Evolutionary conservation across 2,329 filamentous ascomycete genomes (phyloP).

Genomic region (Apiospora hydei): DNA sequence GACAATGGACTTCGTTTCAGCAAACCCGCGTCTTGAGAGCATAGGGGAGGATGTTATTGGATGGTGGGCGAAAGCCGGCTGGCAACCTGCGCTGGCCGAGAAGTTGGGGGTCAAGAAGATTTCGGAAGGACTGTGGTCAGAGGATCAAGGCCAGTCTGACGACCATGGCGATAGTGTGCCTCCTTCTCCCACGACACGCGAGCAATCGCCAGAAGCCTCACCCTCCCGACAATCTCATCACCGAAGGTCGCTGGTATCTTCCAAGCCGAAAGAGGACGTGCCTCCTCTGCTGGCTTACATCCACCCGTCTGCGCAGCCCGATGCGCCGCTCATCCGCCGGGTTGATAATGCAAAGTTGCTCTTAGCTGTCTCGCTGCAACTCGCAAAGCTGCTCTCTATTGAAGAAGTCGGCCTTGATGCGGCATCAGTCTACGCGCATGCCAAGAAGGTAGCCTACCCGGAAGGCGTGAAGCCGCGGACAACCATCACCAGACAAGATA

Average conservation of each 20-base stretch:
- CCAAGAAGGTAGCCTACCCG: constrained; percentile 81
- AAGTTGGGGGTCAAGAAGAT: constrained; percentile 79
- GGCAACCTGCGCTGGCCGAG: constrained; percentile 81
- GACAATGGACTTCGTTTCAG: constrained; percentile 83
- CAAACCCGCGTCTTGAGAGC: constrained; percentile 84
- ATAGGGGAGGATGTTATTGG: constrained; percentile 91
- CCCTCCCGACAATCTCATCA: constrained; percentile 32
- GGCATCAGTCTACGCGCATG: constrained; percentile 78
- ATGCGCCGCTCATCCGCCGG: constrained; percentile 76
- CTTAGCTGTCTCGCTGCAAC: constrained; percentile 80
- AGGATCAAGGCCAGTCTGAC: constrained; percentile 36
- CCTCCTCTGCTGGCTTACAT: constrained; percentile 85
- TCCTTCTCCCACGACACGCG: constrained; percentile 32
- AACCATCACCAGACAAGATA: constrained; percentile 83
- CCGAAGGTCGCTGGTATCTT: constrained; percentile 37
- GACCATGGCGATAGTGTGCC: constrained; percentile 34
- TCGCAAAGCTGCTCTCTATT: constrained; percentile 81
- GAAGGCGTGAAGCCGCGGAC: constrained; percentile 81
- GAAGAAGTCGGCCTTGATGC: constrained; percentile 66
- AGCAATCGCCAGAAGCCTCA: constrained; percentile 32
- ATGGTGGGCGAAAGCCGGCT: constrained; percentile 94
- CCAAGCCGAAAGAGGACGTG: constrained; percentile 46
- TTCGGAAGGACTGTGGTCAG: constrained; percentile 55
- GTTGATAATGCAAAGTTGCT: constrained; percentile 88
- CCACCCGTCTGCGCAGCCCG: constrained; percentile 63